These are phyloP conservation scores for Alternaria dauci DNA, from an alignment of 2,329 filamentous ascomycete genomes.

Conservation along the genomic window DNA sequence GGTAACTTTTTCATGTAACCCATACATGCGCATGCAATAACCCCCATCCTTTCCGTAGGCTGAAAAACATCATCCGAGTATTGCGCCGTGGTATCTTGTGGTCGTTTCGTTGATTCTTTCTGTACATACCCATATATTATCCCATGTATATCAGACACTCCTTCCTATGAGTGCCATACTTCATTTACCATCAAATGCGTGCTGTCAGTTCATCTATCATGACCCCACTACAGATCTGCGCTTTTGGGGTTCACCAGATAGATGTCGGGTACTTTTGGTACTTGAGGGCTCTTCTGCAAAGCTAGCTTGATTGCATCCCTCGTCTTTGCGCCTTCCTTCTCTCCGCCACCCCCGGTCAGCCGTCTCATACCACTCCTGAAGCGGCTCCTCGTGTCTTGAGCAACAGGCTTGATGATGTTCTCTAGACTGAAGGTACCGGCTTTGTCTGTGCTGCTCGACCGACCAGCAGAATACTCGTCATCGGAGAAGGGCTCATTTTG, in stretches of 20 bases:
- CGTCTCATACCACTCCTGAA: constrained; percentile 67
- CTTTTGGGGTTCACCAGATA: constrained; percentile 53
- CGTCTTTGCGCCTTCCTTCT: constrained; percentile 52
- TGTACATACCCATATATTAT: constrained; percentile 2
- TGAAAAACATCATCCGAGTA: background rate
- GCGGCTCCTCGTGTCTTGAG: constrained; percentile 60
- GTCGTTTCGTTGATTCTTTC: background rate
- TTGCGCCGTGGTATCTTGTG: constrained; percentile 2
- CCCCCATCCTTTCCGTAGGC: background rate
- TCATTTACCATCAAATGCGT: background rate
- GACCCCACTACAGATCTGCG: constrained; percentile 35
- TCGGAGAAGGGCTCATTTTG: constrained; percentile 79
- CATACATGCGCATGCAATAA: constrained; percentile 1
- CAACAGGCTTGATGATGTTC: constrained; percentile 67
- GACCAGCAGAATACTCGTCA: constrained; percentile 67
- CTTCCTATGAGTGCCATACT: background rate
- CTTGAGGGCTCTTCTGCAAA: constrained; percentile 55
- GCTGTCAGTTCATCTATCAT: background rate
- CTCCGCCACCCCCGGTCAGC: constrained; percentile 65
- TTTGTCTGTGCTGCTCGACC: constrained; percentile 39
- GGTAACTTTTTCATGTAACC: constrained; percentile 5
- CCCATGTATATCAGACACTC: background rate
- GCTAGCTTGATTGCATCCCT: constrained; percentile 48
- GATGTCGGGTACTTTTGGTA: constrained; percentile 59
- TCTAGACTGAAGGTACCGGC: constrained; percentile 34